Conservation (phyloP, 768 basidiomycete genomes). For the Leccinum ochraceum region DNA sequence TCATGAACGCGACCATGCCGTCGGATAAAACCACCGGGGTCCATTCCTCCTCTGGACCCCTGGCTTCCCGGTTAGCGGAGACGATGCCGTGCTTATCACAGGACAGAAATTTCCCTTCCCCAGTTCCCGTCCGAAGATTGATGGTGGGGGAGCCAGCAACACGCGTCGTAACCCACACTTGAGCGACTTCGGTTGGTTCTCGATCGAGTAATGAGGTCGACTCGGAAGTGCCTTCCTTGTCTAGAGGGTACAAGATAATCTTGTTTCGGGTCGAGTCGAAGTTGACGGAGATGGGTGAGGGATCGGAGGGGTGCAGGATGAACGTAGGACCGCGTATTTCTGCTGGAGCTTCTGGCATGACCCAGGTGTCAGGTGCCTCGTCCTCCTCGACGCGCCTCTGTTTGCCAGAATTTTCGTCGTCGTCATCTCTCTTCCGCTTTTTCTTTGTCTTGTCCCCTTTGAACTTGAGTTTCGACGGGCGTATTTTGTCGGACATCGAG, state of each 20-base stretch:
- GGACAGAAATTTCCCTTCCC: constrained; percentile 88
- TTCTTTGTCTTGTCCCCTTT: constrained; percentile 87
- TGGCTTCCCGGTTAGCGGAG: constrained; percentile 81
- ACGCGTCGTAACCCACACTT: constrained; percentile 91
- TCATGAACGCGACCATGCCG: constrained; percentile 87
- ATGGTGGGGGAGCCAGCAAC: constrained; percentile 82
- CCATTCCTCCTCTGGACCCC: constrained; percentile 95
- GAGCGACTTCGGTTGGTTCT: constrained; percentile 77
- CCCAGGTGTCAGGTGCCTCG: constrained; percentile 75
- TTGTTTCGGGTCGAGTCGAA: constrained; percentile 76
- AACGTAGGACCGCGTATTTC: constrained; percentile 90
- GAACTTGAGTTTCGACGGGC: constrained; percentile 79
- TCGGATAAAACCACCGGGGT: constrained; percentile 79
- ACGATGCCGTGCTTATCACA: constrained; percentile 86
- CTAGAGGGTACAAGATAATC: constrained; percentile 63
- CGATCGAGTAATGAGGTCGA: constrained; percentile 56
- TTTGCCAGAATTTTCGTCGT: constrained; percentile 43
- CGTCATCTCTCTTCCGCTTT: constrained; percentile 71
- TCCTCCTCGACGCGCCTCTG: constrained; percentile 57
- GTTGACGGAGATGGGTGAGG: constrained; percentile 72
- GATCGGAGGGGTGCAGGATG: constrained; percentile 79
- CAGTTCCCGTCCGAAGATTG: constrained; percentile 84
- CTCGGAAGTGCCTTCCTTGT: constrained; percentile 56
- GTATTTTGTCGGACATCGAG: constrained; percentile 49
- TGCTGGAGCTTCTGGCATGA: constrained; percentile 64